Conservation (phyloP, 352 stramenopile species). For the Peronospora destructor region DNA sequence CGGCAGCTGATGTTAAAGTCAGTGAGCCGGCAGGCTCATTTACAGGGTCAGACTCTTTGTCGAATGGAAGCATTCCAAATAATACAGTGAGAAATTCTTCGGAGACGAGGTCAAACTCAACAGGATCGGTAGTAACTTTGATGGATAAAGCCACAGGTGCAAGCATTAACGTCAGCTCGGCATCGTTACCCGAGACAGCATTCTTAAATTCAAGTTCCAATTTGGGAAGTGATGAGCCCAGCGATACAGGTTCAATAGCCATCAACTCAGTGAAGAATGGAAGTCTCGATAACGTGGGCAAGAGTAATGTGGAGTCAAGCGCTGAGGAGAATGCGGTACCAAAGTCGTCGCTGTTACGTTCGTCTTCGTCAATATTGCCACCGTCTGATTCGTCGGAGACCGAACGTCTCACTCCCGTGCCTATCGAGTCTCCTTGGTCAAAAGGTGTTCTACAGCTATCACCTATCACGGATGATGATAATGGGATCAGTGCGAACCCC, state of each 20-base stretch:
- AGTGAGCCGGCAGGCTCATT: slow-evolving; percentile 2
- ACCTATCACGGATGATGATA: slow-evolving; percentile 26
- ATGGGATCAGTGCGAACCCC: slow-evolving; percentile 16
- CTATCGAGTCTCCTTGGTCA: slow-evolving; percentile 12
- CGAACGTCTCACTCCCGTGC: slow-evolving; percentile 5
- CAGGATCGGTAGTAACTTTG: neutral
- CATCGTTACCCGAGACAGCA: slow-evolving; percentile 9
- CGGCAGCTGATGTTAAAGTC: neutral
- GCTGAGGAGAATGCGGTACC: slow-evolving; percentile 7
- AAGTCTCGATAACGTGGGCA: slow-evolving; percentile 12
- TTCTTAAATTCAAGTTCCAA: slow-evolving; percentile 14
- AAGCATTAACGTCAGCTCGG: slow-evolving; percentile 7
- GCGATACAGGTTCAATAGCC: slow-evolving; percentile 2
- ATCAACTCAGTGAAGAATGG: slow-evolving; percentile 6
- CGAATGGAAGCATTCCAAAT: slow-evolving; percentile 2
- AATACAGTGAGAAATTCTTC: slow-evolving; percentile 1
- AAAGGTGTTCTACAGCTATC: slow-evolving; percentile 19
- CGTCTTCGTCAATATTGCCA: slow-evolving; percentile 5
- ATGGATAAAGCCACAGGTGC: neutral
- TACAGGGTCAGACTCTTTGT: slow-evolving; percentile 4
- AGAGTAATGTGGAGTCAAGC: slow-evolving; percentile 2
- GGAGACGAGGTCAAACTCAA: slow-evolving; percentile 3
- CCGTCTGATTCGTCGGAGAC: slow-evolving; percentile 10
- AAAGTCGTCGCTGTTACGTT: slow-evolving; percentile 7
- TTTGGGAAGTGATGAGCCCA: slow-evolving; percentile 7